Base-by-base conservation (phyloP, 768 basidiomycete species). In the Phylloporus sp. region DNA sequence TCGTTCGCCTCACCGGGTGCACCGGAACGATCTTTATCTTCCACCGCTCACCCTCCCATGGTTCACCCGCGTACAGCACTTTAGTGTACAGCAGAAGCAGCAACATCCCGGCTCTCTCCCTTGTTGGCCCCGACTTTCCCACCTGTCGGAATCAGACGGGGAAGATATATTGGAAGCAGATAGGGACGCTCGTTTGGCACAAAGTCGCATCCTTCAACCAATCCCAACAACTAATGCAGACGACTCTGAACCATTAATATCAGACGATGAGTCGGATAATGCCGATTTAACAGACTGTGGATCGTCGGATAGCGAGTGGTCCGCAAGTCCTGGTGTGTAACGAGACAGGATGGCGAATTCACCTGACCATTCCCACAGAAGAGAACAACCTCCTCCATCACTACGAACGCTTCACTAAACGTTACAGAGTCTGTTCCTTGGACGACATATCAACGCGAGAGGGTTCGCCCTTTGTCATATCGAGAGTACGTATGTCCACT, bases 221-320 rank as follows among this genome's bases (percentile, higher is more conserved):
- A 51, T 60, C 17, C 26, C 38, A 15, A 35, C 43, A 37, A 22
- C 29, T 21, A 36, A 46, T 26, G 34, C 45, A 17, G 62, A 73
- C 21, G 75, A 77, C 7, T 77, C 74, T 17, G 69, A 82, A 38
- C 68, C 68, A 15, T 73, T 70, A 43, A 72, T 82, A 57, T 79
- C 78, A 9, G 84, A 80, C 40, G 88, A 90, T 52, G 89, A 91
- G 63, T 90, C 89, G 3, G 90, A 90, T 54, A 69, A 86, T 52
- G 81, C 79, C 20, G 84, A 84, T 57, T 59, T 86, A 39, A 84
- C 80, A 3, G 83, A 84, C 38, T 69, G 63, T 7, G 53, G 48
- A 38, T 65, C 69, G 9, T 66, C 57, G 17, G 65, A 64, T 15
- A 73, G 68, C 40, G 68, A 71, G 20, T 60, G 58, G 36, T 73